Evolutionary conservation across 495 filamentous ascomycete species (phyloP), one percentile per base, ranked within the genome.

Genomic region (Penicillium fimorum): DNA sequence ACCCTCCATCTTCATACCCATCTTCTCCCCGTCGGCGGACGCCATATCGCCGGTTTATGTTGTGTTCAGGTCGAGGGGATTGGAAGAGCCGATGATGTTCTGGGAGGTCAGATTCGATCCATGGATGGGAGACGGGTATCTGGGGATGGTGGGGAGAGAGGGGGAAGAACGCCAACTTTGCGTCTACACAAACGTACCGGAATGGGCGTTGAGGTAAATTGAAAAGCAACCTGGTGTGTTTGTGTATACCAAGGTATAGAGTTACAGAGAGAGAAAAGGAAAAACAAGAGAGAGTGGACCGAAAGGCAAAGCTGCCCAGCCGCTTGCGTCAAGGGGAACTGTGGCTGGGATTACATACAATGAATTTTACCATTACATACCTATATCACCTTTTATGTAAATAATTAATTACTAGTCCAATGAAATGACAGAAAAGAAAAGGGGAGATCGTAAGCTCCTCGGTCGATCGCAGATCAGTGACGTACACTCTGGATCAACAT

Each of bases 1-100:
- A 40, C 87, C 91, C 71, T 93, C 85, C 66, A 84, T 76, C 80
- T 89, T 93, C 68, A 89, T 82, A 79, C 95, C 91, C 51, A 38
- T 67, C 66, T 54, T 72, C 66, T 62, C 62, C 60, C 60, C 67
- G 56, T 57, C 65, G 64, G 52, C 60, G 57, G 69, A 74, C 59
- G 72, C 72, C 75, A 78, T 78, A 43, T 63, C 58, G 70, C 50
- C 65, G 47, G 52, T 55, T 20, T 20, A 45, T 49, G 41, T 46
- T 53, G 52, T 47, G 52, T 47, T 53, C 62, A 41, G 56, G 61
- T 58, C 54, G 17, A 59, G 47, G 56, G 38, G 56, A 38, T 55
- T 35, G 50, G 22, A 27, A 38, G 44, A 61, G 44, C 40, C 37
- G 50, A 40, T 30, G 38, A 50, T 43, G 25, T 22, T 44, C 53